Evolutionary conservation across 1,284 basidiomycete species (phyloP), one percentile per base, ranked within the genome.

Genomic region (Apiotrichum laibachii): DNA sequence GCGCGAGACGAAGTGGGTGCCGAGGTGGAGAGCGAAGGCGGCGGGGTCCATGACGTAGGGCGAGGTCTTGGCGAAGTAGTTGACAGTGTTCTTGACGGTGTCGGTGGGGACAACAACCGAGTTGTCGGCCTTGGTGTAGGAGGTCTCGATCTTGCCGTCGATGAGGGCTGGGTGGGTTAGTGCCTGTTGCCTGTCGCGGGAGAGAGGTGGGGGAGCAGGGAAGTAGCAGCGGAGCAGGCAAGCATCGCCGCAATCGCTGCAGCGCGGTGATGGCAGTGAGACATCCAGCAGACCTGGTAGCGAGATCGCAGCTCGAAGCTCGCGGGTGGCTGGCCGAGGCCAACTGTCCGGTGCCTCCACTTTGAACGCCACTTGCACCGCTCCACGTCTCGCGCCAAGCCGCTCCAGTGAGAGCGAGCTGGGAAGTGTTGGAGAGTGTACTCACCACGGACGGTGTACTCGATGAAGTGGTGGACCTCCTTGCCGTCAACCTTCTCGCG

Each of bases 21-120:
- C 91, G 18, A 97, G 82, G 69, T 95, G 89, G 15, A 96, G 81
- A 0, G 89, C 92, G 71, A 96, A 97, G 54, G 85, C 83, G 70
- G 94, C 90, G 0, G 92, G 88, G 55, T 83, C 82, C 37, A 94
- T 84, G 59, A 93, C 83, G 70, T 94, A 83, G 6, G 90, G 89
- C 0, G 91, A 94, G 16, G 85, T 83, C 77, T 95, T 95, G 40
- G 92, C 90, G 43, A 93, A 80, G 72, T 90, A 89, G 71, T 96
- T 90, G 21, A 86, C 87, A 56, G 94, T 95, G 79, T 96, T 95
- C 81, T 96, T 96, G 90, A 90, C 86, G 0, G 89, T 89, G 78
- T 94, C 92, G 2, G 92, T 95, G 11, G 92, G 87, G 3, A 94
- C 89, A 9, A 94, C 84, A 12, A 87, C 85, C 5, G 83, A 83